A percentile compares a stretch with the other conserved stretches of the same genome.
Conservation (phyloP, 495 filamentous ascomycete genomes). For the Penicillium salamii region DNA sequence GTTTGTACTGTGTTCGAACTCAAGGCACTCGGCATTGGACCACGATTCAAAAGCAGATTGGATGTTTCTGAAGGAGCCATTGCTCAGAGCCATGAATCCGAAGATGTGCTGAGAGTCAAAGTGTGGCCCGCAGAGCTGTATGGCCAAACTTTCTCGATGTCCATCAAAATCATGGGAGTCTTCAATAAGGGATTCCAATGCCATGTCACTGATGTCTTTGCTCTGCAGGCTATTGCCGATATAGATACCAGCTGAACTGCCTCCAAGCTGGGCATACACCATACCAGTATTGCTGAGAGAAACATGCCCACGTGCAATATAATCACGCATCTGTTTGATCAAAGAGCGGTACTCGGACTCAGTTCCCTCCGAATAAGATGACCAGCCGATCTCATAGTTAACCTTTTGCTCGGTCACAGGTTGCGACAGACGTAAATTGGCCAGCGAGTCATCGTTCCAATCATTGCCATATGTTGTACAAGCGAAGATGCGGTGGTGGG, state of each 20-base stretch:
- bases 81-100: conserved; percentile 29
- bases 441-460: conserved; percentile 10
- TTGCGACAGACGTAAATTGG: not conserved
- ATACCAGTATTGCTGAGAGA: conserved; percentile 8
- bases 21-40: conserved; percentile 31
- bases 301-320: conserved; percentile 17
- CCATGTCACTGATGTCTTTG: conserved; percentile 17
- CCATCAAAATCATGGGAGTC: conserved; percentile 15
- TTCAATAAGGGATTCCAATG: conserved; percentile 18
- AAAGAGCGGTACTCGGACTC: conserved; percentile 13
- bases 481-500: conserved; percentile 27
- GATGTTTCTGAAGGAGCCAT: conserved; percentile 27
- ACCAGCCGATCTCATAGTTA: conserved; percentile 25
- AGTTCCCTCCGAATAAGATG: conserved; percentile 10
- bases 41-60: conserved; percentile 32
- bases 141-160: conserved; percentile 20
- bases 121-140: conserved; percentile 33
- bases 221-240: conserved; percentile 26
- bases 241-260: conserved; percentile 22
- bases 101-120: conserved; percentile 28
- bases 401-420: conserved; percentile 3
- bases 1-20: conserved; percentile 7
- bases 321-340: conserved; percentile 22
- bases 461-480: conserved; percentile 32
- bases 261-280: conserved; percentile 18